Conservation (phyloP, 768 basidiomycete species). For the Suillus decipiens region DNA sequence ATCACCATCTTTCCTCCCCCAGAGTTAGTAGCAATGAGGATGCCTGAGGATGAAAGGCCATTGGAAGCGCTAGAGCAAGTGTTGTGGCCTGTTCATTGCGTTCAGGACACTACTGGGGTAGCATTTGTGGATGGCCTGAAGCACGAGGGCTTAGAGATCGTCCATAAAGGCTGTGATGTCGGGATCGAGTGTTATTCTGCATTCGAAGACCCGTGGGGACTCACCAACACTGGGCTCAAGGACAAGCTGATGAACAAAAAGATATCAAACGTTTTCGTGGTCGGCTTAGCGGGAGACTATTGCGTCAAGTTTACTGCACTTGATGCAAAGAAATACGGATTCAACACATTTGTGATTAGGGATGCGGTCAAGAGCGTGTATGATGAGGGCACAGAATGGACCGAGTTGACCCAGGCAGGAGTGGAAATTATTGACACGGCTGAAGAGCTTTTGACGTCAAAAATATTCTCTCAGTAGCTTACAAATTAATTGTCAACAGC, state of each 20-base stretch:
- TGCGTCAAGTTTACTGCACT: constrained; percentile 67
- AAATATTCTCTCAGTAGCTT: constrained; percentile 5
- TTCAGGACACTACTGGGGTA: constrained; percentile 58
- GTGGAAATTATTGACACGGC: constrained; percentile 33
- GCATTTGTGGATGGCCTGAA: constrained; percentile 60
- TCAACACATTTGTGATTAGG: constrained; percentile 50
- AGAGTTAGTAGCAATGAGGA: constrained; percentile 31
- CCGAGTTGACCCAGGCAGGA: constrained; percentile 38
- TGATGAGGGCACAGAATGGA: constrained; percentile 37
- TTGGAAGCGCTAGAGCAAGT: constrained; percentile 45
- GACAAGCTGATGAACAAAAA: constrained; percentile 39
- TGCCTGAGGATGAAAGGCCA: constrained; percentile 23
- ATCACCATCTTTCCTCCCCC: constrained; percentile 37
- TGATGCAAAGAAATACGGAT: constrained; percentile 50
- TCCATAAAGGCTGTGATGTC: constrained; percentile 56
- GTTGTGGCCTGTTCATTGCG: constrained; percentile 84
- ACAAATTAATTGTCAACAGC: not conserved
- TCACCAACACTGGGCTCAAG: constrained; percentile 49
- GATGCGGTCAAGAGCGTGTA: constrained; percentile 49
- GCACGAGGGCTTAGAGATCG: constrained; percentile 41
- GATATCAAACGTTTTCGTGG: constrained; percentile 61
- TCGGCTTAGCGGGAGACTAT: constrained; percentile 76
- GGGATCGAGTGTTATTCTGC: constrained; percentile 82
- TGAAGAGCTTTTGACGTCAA: constrained; percentile 22
- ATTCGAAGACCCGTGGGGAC: constrained; percentile 61